Conservation (phyloP, 1,139 yeast species). For the Magnusiomyces tetraspermus region DNA sequence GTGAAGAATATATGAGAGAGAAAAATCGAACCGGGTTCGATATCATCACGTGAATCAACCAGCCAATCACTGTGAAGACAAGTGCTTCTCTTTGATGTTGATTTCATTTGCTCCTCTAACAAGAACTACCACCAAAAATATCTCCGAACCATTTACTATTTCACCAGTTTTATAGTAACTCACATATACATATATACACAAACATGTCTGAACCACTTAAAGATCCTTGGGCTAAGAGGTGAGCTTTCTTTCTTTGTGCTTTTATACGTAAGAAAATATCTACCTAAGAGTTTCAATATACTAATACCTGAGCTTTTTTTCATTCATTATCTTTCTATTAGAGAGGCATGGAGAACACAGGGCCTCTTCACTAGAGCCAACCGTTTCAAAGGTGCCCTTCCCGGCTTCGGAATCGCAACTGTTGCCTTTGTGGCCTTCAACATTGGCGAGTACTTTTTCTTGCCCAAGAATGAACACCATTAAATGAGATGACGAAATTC, state of each 20-base stretch:
- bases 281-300: too few relatives aligned
- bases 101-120: background rate
- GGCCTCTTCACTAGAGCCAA: slow-evolving; percentile 69
- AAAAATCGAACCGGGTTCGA: background rate
- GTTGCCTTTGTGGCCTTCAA: slow-evolving; percentile 64
- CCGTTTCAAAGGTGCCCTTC: slow-evolving; percentile 66
- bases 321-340: slow-evolving; percentile 20
- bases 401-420: slow-evolving; percentile 74
- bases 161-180: slow-evolving; percentile 4
- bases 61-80: background rate
- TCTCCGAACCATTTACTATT: background rate
- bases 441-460: slow-evolving; percentile 43
- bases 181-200: slow-evolving; percentile 5
- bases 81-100: background rate
- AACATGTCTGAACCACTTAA: slow-evolving; percentile 27
- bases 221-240: slow-evolving; percentile 44
- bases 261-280: too few relatives aligned
- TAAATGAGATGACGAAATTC: background rate
- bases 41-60: background rate
- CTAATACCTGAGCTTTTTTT: too few relatives aligned
- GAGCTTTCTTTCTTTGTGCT: slow-evolving; percentile 18
- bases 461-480: slow-evolving; percentile 23
- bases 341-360: slow-evolving; percentile 90
- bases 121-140: background rate
- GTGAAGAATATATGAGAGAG: too few relatives aligned